These are phyloP conservation scores for Sorghum bicolor DNA, from an alignment of 176 grass and related monocot genomes.

Conservation along the genomic window Sorghum_bicolor_NCBIv3 NC_012870.2:10083501-10084000, in stretches of 20 bases:
- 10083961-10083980: no score
- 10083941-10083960: no score
- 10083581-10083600: constrained; percentile 39
- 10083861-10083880: no score
- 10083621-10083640: constrained; percentile 68
- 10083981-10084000: background rate
- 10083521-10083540: constrained; percentile 67
- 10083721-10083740: background rate
- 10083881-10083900: no score
- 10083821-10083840: no score
- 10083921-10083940: no score
- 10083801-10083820: no score
- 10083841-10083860: no score
- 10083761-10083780: no score
- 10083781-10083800: no score
- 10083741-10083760: no score
- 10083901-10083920: no score
- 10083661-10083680: constrained; percentile 23
- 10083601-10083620: constrained; percentile 63
- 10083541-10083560: constrained; percentile 60
- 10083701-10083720: constrained; percentile 39
- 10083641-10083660: constrained; percentile 81
- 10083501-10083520: constrained; percentile 88
- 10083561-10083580: constrained; percentile 53
- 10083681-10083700: constrained; percentile 30